Conservation (phyloP, 768 basidiomycete genomes). For the Cystofilobasidium capitatum region DNA sequence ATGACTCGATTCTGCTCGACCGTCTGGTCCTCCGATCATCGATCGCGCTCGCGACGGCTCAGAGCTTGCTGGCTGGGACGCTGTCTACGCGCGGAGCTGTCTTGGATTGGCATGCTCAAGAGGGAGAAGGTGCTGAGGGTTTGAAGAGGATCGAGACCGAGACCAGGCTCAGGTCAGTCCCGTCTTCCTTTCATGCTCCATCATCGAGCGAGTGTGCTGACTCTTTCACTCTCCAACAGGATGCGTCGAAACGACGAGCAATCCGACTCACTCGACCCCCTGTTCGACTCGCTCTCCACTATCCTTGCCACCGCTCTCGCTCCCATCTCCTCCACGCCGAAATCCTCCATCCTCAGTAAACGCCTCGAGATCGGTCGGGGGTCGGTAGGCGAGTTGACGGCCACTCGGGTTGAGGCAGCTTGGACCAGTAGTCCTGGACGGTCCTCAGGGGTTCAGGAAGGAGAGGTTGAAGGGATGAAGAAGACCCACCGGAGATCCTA, state of each 20-base stretch:
- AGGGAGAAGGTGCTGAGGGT: background rate
- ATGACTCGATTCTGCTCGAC: background rate
- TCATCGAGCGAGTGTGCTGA: background rate
- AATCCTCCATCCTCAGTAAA: background rate
- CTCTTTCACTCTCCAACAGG: background rate
- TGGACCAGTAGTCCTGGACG: background rate
- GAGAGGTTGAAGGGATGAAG: too few species aligned
- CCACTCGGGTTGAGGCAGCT: background rate
- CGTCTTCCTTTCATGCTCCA: background rate
- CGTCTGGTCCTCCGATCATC: background rate
- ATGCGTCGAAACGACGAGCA: background rate
- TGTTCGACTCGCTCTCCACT: background rate
- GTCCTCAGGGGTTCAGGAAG: too few species aligned
- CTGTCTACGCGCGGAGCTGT: background rate
- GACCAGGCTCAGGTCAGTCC: background rate
- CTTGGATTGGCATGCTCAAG: background rate
- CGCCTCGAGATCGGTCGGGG: background rate
- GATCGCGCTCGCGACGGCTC: background rate
- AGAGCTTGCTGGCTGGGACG: background rate
- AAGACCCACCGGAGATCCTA: too few species aligned
- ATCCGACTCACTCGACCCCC: background rate
- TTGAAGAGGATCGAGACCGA: background rate
- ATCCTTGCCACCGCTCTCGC: background rate
- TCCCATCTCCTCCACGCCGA: background rate
- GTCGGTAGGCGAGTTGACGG: background rate